phyloP scores from a whole-genome alignment of 805 yeast genomes.

The Grigorovia jiainica region DNA sequence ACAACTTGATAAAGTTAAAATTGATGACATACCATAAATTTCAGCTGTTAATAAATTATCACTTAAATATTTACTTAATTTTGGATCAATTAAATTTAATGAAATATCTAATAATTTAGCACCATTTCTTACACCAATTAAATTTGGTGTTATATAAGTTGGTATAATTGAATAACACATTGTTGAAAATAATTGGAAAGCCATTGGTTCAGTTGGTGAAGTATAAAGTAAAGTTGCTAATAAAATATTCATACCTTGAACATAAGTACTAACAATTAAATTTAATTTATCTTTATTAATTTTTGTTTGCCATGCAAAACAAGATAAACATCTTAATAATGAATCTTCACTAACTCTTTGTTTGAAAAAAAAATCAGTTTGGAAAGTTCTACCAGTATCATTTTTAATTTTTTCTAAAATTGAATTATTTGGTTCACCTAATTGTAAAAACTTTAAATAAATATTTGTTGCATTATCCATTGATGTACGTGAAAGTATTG shows the following conservation, averaged over 20 bases:
- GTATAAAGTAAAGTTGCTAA: conserved; percentile 76
- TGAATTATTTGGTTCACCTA: conserved; percentile 51
- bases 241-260: conserved; percentile 87
- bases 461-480: conserved; percentile 42
- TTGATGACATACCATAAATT: conserved; percentile 77
- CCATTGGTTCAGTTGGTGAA: conserved; percentile 75
- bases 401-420: conserved; percentile 56
- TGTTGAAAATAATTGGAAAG: conserved; percentile 60
- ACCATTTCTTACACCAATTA: conserved; percentile 78
- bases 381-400: conserved; percentile 79
- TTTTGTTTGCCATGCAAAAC: conserved; percentile 47
- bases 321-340: conserved; percentile 58
- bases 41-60: conserved; percentile 58
- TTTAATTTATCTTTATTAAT: conserved; percentile 6
- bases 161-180: conserved; percentile 62
- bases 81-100: conserved; percentile 62
- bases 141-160: conserved; percentile 62
- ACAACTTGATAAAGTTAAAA: conserved; percentile 77
- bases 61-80: conserved; percentile 42
- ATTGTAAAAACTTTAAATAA: conserved; percentile 44
- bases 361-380: conserved; percentile 60
- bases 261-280: conserved; percentile 46
- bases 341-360: conserved; percentile 59
- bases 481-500: conserved; percentile 57
- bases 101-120: conserved; percentile 61